Base-by-base conservation (phyloP, 257 asterid species). In the Penstemon davidsonii region DNA sequence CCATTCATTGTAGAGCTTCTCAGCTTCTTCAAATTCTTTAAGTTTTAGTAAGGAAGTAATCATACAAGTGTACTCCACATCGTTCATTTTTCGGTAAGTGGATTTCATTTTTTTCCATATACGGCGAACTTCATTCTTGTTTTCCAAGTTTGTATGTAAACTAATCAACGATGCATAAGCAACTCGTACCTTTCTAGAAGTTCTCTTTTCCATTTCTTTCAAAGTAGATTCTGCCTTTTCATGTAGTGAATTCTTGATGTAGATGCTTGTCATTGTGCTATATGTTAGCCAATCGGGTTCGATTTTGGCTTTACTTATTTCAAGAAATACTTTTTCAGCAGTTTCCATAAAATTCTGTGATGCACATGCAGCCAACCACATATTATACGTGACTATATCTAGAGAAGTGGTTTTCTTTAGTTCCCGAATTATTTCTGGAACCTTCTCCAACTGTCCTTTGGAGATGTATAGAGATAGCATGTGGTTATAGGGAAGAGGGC, bases 211-310 rank as follows among this genome's bases (percentile, higher is more conserved):
- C 97, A 94, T 94, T 68, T 88, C 96, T 69, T 83, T 87, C 72
- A 94, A 62, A 15, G 87, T 66, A 3, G 80, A 72, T 62, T 77
- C 85, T 6, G 99, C 99, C 70, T 94, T 89, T 37, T 88, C 92
- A 47, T 7, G 68, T 36, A 85, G 85, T 4, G 95, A 88, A 67
- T 79, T 87, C 79, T 86, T 94, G 63, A 82, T 80, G 73, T 91
- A 94, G 71, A 94, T 79, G 79, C 78, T 88, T 52, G 96, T 73
- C 82, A 94, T n/a, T 44, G 95, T 88, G 85, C 97, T 94, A 80
- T 87, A 83, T 3, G 99, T 94, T 55, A 94, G 66, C 99, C 99
- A 94, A 58, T 87, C 96, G 2, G 97, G 96, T 69, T 86, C 88
- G n/a, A 88, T 60, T 69, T 74, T 85, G 55, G 84, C 82, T 79